Conservation (phyloP, 2,329 filamentous ascomycete species). For the Blastomyces emzantsi region DNA sequence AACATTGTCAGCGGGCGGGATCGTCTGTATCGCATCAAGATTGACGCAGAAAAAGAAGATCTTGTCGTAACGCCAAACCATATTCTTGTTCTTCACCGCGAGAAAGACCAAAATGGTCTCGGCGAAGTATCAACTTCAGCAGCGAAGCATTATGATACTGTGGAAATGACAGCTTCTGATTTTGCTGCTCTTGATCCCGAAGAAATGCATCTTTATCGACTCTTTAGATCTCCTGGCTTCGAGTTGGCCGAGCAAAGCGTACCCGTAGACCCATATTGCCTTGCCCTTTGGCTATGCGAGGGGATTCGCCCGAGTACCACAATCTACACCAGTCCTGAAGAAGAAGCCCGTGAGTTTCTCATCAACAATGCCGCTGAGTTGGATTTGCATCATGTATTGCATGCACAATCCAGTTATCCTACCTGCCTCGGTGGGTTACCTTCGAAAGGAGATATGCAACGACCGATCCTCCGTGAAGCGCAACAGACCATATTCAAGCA, state of each 20-base stretch:
- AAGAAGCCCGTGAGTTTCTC: constrained; percentile 13
- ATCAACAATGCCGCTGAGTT: constrained; percentile 13
- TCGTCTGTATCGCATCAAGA: constrained; percentile 42
- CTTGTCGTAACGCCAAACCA: constrained; percentile 44
- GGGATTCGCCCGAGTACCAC: constrained; percentile 7
- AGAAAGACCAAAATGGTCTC: constrained; percentile 14
- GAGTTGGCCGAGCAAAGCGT: constrained; percentile 22
- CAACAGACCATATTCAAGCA: not conserved
- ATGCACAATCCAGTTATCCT: not conserved
- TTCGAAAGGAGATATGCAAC: not conserved
- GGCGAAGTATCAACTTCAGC: constrained; percentile 11
- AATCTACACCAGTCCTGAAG: constrained; percentile 10
- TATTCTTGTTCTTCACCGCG: constrained; percentile 39
- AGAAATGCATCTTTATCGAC: constrained; percentile 30
- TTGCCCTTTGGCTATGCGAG: constrained; percentile 21
- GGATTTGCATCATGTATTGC: constrained; percentile 9
- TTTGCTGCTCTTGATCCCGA: constrained; percentile 34
- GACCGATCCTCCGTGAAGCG: not conserved
- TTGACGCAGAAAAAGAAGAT: constrained; percentile 36
- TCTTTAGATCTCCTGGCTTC: constrained; percentile 31
- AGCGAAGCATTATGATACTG: constrained; percentile 30
- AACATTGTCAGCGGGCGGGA: constrained; percentile 43
- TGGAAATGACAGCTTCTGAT: constrained; percentile 41
- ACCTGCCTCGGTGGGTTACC: not conserved
- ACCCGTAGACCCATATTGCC: constrained; percentile 16